These are phyloP conservation scores for Isochrysis galbana DNA, from an alignment of 78 protist species.

Conservation along the genomic window DNA sequence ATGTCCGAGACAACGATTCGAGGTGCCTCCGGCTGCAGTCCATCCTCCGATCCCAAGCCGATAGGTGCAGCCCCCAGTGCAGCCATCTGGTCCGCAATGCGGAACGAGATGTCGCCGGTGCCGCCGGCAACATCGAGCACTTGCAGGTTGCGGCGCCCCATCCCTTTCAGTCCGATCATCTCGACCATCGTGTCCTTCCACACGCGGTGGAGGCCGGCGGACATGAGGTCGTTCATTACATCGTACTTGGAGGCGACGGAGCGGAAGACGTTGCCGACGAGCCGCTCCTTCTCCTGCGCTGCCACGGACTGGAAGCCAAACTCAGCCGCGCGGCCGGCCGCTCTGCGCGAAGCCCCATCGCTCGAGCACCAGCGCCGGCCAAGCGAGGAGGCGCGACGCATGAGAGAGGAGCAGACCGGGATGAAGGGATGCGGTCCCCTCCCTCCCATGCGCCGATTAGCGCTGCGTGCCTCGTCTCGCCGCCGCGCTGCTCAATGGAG, in stretches of 20 bases:
- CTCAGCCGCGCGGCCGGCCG: neutral
- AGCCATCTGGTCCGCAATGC: neutral
- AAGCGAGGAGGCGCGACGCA: no score
- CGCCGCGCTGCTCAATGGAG: no score
- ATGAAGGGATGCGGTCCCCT: no score
- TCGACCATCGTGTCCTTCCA: constrained; percentile 5
- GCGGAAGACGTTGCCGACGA: neutral
- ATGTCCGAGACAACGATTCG: constrained; percentile 19
- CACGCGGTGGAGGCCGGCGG: constrained; percentile 14
- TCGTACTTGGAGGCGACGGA: neutral
- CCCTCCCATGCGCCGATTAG: no score
- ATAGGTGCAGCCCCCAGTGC: neutral
- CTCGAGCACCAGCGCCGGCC: no score
- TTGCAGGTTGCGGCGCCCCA: neutral
- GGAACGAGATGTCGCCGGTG: constrained; percentile 28
- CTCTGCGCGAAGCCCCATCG: no score
- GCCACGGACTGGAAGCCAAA: neutral
- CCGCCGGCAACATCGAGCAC: constrained; percentile 34
- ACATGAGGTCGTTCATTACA: constrained; percentile 27
- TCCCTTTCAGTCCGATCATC: neutral
- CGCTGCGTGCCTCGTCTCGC: no score
- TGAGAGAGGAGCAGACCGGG: no score
- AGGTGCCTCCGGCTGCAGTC: neutral
- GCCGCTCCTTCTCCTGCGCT: neutral
- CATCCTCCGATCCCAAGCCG: neutral